phyloP scores from a whole-genome alignment of 2,329 filamentous ascomycete genomes.

The Cladobotryum mycophilum region DNA sequence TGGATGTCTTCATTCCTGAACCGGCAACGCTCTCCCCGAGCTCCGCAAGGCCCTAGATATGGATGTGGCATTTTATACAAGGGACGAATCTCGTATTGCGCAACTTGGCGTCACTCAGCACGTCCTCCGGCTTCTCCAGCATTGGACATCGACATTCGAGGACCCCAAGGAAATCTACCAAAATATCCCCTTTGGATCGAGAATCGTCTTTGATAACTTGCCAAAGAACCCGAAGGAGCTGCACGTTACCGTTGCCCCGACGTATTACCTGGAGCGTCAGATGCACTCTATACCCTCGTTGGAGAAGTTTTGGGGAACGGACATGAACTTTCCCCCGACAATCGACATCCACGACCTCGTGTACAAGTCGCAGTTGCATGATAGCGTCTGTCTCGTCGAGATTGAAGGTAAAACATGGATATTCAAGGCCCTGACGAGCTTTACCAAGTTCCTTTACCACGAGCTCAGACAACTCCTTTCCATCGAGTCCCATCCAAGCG shows the following conservation, averaged over 20 bases:
- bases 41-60: constrained; percentile 42
- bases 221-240: constrained; percentile 41
- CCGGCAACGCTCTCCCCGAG: constrained; percentile 33
- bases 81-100: constrained; percentile 41
- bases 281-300: constrained; percentile 40
- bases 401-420: constrained; percentile 39
- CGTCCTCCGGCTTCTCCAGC: constrained; percentile 47
- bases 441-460: constrained; percentile 55
- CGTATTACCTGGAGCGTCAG: constrained; percentile 48
- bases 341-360: constrained; percentile 46
- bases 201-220: constrained; percentile 48
- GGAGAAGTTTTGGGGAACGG: constrained; percentile 36
- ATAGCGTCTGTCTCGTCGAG: constrained; percentile 51
- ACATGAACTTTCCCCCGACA: constrained; percentile 36
- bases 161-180: constrained; percentile 33
- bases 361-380: constrained; percentile 49
- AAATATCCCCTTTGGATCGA: constrained; percentile 50
- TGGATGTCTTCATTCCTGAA: constrained; percentile 54
- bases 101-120: constrained; percentile 47
- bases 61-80: constrained; percentile 49
- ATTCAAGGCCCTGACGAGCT: constrained; percentile 53
- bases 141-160: constrained; percentile 37
- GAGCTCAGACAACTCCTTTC: constrained; percentile 51
- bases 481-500: constrained; percentile 45
- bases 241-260: constrained; percentile 40